Evolutionary conservation across 2,329 filamentous ascomycete species (phyloP).

Genomic region (Daldinia eschscholtzii): DNA sequence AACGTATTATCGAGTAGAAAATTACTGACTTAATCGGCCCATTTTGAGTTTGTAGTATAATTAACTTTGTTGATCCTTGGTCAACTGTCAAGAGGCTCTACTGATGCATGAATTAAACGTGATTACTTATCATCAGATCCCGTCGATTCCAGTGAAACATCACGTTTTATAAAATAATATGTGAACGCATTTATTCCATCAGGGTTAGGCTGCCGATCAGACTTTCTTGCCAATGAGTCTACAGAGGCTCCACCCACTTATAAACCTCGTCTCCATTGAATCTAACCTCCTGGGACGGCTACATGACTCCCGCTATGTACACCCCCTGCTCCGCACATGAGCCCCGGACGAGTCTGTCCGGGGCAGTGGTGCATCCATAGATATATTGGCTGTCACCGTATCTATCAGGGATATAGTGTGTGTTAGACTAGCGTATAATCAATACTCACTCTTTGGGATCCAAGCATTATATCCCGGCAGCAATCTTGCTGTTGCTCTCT

Average conservation of each 20-base stretch:
- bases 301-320: not conserved
- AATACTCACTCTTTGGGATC: too few relatives aligned
- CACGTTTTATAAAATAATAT: not conserved
- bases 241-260: slow-evolving; percentile 8
- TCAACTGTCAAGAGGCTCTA: too few relatives aligned
- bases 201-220: slow-evolving; percentile 36
- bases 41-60: too few relatives aligned
- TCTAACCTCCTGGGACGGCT: not conserved
- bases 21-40: too few relatives aligned
- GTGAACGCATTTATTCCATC: slow-evolving; percentile 5
- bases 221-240: slow-evolving; percentile 31
- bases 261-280: slow-evolving; percentile 6
- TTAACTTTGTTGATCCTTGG: too few relatives aligned
- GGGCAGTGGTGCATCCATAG: not conserved
- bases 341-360: slow-evolving; percentile 6
- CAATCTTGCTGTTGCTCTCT: not conserved
- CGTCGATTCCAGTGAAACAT: not conserved
- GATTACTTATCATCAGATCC: not conserved
- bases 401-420: too few relatives aligned
- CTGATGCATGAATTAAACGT: not conserved
- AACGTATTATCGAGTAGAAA: too few relatives aligned
- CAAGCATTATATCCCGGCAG: too few relatives aligned
- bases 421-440: too few relatives aligned
- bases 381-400: too few relatives aligned
- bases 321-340: slow-evolving; percentile 13